A percentile compares a stretch with the other conserved stretches of the same genome.
Evolutionary conservation across 495 filamentous ascomycete species (phyloP).

Genomic region (Penicillium cataractarum): DNA sequence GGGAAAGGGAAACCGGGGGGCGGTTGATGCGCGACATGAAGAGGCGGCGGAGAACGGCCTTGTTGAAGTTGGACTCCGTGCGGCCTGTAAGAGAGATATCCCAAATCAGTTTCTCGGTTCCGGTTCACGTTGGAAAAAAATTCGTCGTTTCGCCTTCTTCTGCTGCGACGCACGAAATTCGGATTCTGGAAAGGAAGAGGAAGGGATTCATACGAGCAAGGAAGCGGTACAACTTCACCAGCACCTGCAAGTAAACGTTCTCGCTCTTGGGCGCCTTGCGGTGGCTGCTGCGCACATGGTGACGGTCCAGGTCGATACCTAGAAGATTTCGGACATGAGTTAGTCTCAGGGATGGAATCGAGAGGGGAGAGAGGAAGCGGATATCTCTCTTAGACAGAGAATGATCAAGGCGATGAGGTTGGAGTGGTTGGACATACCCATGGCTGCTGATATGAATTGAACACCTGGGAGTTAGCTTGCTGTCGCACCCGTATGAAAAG

Average conservation of each 20-base stretch:
- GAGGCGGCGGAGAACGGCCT: constrained; percentile 91
- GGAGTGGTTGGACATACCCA: constrained; percentile 44
- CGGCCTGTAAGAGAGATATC: constrained; percentile 61
- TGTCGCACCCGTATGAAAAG: constrained; percentile 49
- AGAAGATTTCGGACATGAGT: constrained; percentile 15
- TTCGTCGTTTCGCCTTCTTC: background rate
- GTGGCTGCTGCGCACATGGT: constrained; percentile 86
- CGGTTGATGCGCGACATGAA: constrained; percentile 98
- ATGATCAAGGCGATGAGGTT: background rate
- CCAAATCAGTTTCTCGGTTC: constrained; percentile 23
- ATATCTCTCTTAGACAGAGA: background rate
- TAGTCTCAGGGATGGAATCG: constrained; percentile 5
- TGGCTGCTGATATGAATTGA: constrained; percentile 52
- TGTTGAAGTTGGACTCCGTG: constrained; percentile 96
- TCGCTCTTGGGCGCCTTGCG: constrained; percentile 96
- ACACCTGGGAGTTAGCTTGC: constrained; percentile 50
- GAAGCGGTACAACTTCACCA: constrained; percentile 99
- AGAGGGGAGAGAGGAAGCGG: background rate
- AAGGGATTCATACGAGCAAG: constrained; percentile 76
- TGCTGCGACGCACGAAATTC: constrained; percentile 11
- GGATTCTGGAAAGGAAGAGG: constrained; percentile 11
- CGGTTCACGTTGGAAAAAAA: constrained; percentile 1
- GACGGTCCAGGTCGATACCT: constrained; percentile 73
- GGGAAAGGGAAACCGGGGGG: constrained; percentile 89
- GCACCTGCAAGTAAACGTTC: constrained; percentile 95